Conservation (phyloP, 2,329 filamentous ascomycete species). For the Fusarium sp. region DNA sequence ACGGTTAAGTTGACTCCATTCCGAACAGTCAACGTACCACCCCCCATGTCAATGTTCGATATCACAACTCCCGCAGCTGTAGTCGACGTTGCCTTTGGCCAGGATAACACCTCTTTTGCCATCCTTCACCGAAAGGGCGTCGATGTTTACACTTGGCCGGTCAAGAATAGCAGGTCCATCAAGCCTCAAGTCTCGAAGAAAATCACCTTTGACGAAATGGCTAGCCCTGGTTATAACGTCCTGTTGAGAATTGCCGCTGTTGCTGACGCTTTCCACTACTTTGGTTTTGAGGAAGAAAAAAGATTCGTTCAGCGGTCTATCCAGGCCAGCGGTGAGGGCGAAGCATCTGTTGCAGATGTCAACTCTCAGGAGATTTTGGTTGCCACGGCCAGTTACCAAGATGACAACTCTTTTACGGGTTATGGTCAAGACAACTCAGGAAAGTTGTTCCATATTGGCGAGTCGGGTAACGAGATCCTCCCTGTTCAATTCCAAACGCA, state of each 20-base stretch:
- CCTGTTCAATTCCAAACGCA: slow-evolving; percentile 58
- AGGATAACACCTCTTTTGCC: slow-evolving; percentile 73
- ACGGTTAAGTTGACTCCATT: slow-evolving; percentile 87
- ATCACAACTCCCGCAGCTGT: slow-evolving; percentile 71
- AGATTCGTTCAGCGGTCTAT: slow-evolving; percentile 45
- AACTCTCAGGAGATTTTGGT: slow-evolving; percentile 42
- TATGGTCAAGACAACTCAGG: slow-evolving; percentile 63
- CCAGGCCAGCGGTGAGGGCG: slow-evolving; percentile 24
- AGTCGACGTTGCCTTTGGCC: slow-evolving; percentile 80
- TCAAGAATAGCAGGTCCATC: slow-evolving; percentile 66
- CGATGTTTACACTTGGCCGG: slow-evolving; percentile 76
- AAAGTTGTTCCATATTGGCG: slow-evolving; percentile 57
- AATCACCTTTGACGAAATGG: slow-evolving; percentile 54
- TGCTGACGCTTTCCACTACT: slow-evolving; percentile 48
- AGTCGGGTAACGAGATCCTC: slow-evolving; percentile 51
- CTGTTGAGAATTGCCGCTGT: slow-evolving; percentile 36
- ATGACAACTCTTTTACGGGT: slow-evolving; percentile 47
- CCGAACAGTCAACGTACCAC: slow-evolving; percentile 85
- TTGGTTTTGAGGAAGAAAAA: slow-evolving; percentile 49
- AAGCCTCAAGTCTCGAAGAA: slow-evolving; percentile 57
- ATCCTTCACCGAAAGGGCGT: slow-evolving; percentile 77
- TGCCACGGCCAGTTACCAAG: slow-evolving; percentile 52
- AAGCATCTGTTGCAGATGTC: slow-evolving; percentile 32
- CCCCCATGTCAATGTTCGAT: slow-evolving; percentile 90
- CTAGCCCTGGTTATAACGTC: slow-evolving; percentile 40